Conservation (phyloP, 164 flowering plant genomes). For the Annona cherimola region DNA sequence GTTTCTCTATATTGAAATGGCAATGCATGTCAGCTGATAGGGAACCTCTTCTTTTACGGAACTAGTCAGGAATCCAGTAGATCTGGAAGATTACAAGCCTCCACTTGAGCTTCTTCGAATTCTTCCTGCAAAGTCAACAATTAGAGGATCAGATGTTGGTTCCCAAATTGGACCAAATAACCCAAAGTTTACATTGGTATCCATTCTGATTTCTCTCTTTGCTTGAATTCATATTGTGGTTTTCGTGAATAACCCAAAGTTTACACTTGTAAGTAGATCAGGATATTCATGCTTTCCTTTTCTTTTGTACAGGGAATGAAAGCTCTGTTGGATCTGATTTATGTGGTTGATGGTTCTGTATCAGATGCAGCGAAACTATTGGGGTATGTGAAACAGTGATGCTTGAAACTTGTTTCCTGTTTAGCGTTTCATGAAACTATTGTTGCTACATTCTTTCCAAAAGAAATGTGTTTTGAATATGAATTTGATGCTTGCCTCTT, state of each 20-base stretch:
- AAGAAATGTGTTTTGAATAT: neutral
- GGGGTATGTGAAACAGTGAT: conserved; percentile 41
- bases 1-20: neutral
- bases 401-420: neutral
- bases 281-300: conserved; percentile 2
- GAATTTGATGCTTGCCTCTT: neutral
- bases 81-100: conserved; percentile 70
- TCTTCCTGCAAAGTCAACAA: conserved; percentile 75
- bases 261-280: neutral
- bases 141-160: conserved; percentile 61
- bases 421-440: neutral
- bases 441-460: neutral
- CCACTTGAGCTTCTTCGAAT: conserved; percentile 88
- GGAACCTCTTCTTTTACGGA: conserved; percentile 17
- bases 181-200: conserved; percentile 72
- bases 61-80: conserved; percentile 70
- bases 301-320: conserved; percentile 65
- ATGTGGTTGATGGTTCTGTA: conserved; percentile 72
- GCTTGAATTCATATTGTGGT: neutral
- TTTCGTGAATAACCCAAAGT: neutral
- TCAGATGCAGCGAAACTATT: conserved; percentile 71
- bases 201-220: neutral
- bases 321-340: conserved; percentile 75
- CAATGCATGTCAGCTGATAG: conserved; percentile 4
- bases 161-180: conserved; percentile 91